Evolutionary conservation across 2,329 filamentous ascomycete genomes (phyloP), one percentile per base, ranked within the genome.

Genomic region (Emmonsiellopsis sp.): DNA sequence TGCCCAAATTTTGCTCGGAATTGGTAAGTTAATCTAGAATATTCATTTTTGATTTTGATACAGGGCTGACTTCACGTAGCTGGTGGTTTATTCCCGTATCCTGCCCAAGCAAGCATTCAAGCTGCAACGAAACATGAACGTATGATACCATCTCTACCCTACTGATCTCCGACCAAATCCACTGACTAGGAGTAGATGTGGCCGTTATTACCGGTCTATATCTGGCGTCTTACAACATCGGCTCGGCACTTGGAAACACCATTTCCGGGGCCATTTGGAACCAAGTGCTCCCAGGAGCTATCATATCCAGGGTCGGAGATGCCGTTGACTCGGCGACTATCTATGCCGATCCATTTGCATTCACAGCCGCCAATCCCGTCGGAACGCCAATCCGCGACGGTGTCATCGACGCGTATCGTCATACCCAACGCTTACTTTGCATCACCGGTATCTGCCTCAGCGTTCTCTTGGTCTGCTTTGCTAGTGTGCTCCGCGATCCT

Each of bases 121-220:
- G 74, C 74, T 2, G 75, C 74, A 0, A 74, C 74, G 1, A 73
- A 71, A 50, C 77, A 78, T 56, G 74, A 78, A 60, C 73, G 65
- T 68, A 48, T 62, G 66, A 58, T 10, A 27, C 3, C 9, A 10
- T 17, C 36, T 9, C 6, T 9, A 2, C 43, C 21, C 8, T 37
- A 17, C 17, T 8, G 2, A 33, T n/a, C 7, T 34, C 14, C 13
- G 31, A 36, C 33, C 8, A 40, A 49, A 40, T 49, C 46, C 21
- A 49, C 17, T 32, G 42, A 44, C 50, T 55, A 21, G 40, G 51
- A 27, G 33, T 40, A 68, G 66, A 85, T 59, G 71, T 86, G 34
- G 83, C 83, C 43, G 78, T 84, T 57, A 77, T 86, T 57, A 86
- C 82, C 0, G 81, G 78, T 42, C 65, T 85, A 14, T 85, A 79